Conservation (phyloP, 1,284 basidiomycete genomes). For the Farysia itapuensis region DNA sequence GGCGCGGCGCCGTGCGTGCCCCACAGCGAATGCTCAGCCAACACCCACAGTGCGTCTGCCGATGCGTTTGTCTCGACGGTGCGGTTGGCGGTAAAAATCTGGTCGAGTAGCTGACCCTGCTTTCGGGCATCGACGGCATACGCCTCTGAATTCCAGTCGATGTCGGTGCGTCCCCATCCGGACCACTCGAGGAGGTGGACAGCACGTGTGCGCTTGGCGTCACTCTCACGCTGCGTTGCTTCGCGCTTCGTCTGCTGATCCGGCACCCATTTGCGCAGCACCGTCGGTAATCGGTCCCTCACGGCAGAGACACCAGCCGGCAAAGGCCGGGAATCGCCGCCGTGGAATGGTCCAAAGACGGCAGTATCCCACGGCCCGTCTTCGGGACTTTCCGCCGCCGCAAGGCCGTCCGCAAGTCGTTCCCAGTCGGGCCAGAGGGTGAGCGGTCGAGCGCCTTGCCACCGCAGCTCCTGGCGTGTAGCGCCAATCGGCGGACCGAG, state of each 20-base stretch:
- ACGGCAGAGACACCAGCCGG: not conserved
- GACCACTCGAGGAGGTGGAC: not conserved
- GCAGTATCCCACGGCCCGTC: slow-evolving; percentile 35
- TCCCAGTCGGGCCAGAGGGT: slow-evolving; percentile 53
- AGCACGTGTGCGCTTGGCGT: not conserved
- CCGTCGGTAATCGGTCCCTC: not conserved
- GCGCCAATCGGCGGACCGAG: slow-evolving; percentile 23
- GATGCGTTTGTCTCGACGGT: slow-evolving; percentile 1
- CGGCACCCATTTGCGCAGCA: not conserved
- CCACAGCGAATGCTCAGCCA: slow-evolving; percentile 54
- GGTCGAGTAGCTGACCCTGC: not conserved
- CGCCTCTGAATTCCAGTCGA: not conserved
- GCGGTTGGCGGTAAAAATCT: slow-evolving; percentile 7
- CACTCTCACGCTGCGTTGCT: not conserved
- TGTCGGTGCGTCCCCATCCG: not conserved
- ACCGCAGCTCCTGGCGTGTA: slow-evolving; percentile 18
- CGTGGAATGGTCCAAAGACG: slow-evolving; percentile 43
- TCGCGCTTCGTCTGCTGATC: not conserved
- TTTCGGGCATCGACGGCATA: not conserved
- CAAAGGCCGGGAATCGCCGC: not conserved
- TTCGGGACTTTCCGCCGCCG: slow-evolving; percentile 9
- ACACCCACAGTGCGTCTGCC: slow-evolving; percentile 55
- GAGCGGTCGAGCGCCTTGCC: slow-evolving; percentile 22
- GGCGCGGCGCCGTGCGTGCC: slow-evolving; percentile 53
- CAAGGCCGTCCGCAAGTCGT: slow-evolving; percentile 9